Conservation (phyloP, 2,329 filamentous ascomycete species). For the Cladophialophora carrionii region DNA sequence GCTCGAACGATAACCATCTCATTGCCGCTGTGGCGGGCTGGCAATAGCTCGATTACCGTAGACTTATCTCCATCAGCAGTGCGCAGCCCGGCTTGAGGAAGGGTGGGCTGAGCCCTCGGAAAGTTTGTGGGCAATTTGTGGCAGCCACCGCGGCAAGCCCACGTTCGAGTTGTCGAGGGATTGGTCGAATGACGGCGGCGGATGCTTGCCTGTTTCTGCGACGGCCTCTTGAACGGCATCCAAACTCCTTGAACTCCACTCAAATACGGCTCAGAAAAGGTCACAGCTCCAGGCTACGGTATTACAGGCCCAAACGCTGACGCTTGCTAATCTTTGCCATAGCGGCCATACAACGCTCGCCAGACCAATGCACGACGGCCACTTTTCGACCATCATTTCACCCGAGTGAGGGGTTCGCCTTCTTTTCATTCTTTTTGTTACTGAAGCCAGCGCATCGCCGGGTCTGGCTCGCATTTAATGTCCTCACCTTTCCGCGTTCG, state of each 20-base stretch:
- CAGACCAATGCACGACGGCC: conserved; percentile 23
- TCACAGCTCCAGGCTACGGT: conserved; percentile 20
- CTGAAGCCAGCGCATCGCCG: conserved; percentile 29
- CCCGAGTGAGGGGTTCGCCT: conserved; percentile 29
- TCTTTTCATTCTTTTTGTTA: conserved; percentile 24
- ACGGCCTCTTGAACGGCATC: conserved; percentile 30
- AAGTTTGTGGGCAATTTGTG: conserved; percentile 21
- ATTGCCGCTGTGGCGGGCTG: conserved; percentile 19
- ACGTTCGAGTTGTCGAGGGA: conserved; percentile 26
- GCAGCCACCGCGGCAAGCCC: conserved; percentile 33
- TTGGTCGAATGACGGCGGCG: conserved; percentile 30
- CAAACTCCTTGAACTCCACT: conserved; percentile 17
- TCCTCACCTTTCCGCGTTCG: conserved; percentile 31
- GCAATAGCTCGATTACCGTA: conserved; percentile 2
- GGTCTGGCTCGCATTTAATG: conserved; percentile 29
- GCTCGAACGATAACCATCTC: conserved; percentile 11
- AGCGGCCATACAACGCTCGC: conserved; percentile 24
- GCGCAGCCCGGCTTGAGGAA: conserved; percentile 5
- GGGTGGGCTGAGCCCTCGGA: conserved; percentile 13
- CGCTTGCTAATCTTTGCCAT: conserved; percentile 33
- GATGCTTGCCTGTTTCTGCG: conserved; percentile 27
- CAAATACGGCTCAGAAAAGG: conserved; percentile 22
- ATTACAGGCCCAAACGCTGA: conserved; percentile 26
- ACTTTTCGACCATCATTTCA: conserved; percentile 21
- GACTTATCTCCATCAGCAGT: conserved; percentile 4